A percentile compares a stretch with the other conserved stretches of the same genome.
Evolutionary conservation across 2,329 filamentous ascomycete species (phyloP).

Genomic region (Epichloe brachyelytri): DNA sequence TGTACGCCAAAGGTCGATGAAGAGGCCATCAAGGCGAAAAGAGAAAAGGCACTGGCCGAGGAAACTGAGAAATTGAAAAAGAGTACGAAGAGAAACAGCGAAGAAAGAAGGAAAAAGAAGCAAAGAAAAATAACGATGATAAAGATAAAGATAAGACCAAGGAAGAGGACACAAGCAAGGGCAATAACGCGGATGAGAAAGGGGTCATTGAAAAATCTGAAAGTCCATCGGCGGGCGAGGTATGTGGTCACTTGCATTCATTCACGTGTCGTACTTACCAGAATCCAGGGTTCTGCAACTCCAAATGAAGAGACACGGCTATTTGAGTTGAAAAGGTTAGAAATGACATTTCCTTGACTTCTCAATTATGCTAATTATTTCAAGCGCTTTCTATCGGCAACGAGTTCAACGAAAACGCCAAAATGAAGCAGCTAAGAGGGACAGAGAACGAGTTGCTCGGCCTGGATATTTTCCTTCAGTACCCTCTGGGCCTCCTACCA

Average conservation of each 20-base stretch:
- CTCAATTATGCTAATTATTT: not conserved
- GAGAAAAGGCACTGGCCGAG: conserved; percentile 48
- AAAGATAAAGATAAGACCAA: conserved; percentile 24
- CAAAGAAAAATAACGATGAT: conserved; percentile 36
- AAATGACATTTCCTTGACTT: not conserved
- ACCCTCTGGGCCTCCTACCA: conserved; percentile 46
- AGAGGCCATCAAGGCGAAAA: conserved; percentile 47
- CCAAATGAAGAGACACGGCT: conserved; percentile 60
- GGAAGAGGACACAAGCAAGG: conserved; percentile 16
- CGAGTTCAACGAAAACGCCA: conserved; percentile 58
- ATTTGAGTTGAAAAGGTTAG: conserved; percentile 73
- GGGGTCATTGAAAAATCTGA: conserved; percentile 10
- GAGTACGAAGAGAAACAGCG: conserved; percentile 65
- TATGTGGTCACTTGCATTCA: not conserved
- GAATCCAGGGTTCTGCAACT: conserved; percentile 7
- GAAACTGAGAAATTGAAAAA: conserved; percentile 52
- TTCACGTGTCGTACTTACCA: not conserved
- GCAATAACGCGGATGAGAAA: conserved; percentile 12
- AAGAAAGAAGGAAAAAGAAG: conserved; percentile 55
- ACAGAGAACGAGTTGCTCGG: conserved; percentile 66
- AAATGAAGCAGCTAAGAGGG: conserved; percentile 50
- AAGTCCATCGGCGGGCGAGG: conserved; percentile 2
- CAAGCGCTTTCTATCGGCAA: conserved; percentile 73
- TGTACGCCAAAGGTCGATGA: conserved; percentile 62
- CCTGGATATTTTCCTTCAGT: conserved; percentile 76